Evolutionary conservation across 192 early-diverging fungal genomes (phyloP).

Genomic region (Diversispora eburnea): DNA sequence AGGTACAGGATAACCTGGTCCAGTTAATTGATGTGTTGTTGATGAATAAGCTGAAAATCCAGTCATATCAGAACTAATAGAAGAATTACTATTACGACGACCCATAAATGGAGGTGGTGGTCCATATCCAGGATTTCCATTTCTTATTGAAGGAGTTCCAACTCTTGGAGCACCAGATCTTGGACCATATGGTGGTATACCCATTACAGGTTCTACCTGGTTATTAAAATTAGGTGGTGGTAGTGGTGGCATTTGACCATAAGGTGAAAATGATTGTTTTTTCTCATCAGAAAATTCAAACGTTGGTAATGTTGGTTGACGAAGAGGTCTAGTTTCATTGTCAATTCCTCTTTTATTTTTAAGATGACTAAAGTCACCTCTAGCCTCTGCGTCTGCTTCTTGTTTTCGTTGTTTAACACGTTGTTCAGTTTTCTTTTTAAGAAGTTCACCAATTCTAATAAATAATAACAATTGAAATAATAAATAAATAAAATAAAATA

Average conservation of each 20-base stretch:
- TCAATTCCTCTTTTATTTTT: neutral
- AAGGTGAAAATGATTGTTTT: neutral
- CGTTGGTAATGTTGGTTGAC: neutral
- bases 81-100: neutral
- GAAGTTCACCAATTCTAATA: neutral
- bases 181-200: neutral
- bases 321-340: neutral
- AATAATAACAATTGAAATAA: neutral
- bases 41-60: neutral
- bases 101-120: neutral
- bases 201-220: neutral
- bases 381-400: neutral
- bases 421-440: neutral
- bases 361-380: neutral
- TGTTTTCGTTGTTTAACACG: neutral
- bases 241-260: neutral
- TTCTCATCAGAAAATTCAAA: neutral
- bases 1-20: neutral
- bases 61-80: neutral
- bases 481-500: neutral
- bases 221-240: neutral
- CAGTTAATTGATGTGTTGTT: neutral
- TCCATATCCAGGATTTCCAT: neutral
- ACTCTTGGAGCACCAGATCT: neutral
- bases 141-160: neutral